Conservation (phyloP, 805 yeast genomes). For the Myxozyma mucilagina region DNA sequence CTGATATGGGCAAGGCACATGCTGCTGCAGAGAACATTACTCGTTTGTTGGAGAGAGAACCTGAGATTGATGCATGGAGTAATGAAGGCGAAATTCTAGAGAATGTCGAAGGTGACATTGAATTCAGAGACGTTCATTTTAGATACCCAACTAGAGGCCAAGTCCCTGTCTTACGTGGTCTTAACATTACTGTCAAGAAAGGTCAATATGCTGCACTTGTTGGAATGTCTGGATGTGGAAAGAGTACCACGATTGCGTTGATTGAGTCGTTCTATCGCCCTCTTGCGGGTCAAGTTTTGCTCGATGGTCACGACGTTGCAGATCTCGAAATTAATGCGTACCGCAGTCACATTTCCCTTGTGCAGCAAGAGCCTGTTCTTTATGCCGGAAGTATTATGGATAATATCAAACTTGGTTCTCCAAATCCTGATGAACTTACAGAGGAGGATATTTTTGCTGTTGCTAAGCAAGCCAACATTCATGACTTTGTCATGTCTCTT, state of each 20-base stretch:
- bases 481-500: slow-evolving; percentile 50
- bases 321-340: slow-evolving; percentile 52
- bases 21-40: slow-evolving; percentile 42
- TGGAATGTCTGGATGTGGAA: slow-evolving; percentile 73
- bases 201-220: slow-evolving; percentile 87
- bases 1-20: slow-evolving; percentile 48
- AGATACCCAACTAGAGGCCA: slow-evolving; percentile 38
- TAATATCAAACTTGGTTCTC: slow-evolving; percentile 54
- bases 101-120: slow-evolving; percentile 53
- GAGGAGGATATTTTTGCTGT: slow-evolving; percentile 47
- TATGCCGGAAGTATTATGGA: slow-evolving; percentile 80
- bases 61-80: slow-evolving; percentile 41
- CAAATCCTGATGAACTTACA: slow-evolving; percentile 38
- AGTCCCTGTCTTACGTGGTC: slow-evolving; percentile 35
- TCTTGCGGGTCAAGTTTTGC: slow-evolving; percentile 49
- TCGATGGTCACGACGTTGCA: slow-evolving; percentile 55
- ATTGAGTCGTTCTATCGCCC: slow-evolving; percentile 56
- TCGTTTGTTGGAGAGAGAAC: slow-evolving; percentile 39
- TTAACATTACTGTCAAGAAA: slow-evolving; percentile 52
- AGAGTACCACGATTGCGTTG: slow-evolving; percentile 49
- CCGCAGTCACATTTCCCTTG: slow-evolving; percentile 58
- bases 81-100: slow-evolving; percentile 31
- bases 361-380: slow-evolving; percentile 57
- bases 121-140: slow-evolving; percentile 45
- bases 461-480: slow-evolving; percentile 53